Percentiles rank a stretch among this genome's conserved stretches.
These are phyloP conservation scores for Cryptococcus maquisensis DNA, from an alignment of 1,284 basidiomycete species.

Conservation along the genomic window DNA sequence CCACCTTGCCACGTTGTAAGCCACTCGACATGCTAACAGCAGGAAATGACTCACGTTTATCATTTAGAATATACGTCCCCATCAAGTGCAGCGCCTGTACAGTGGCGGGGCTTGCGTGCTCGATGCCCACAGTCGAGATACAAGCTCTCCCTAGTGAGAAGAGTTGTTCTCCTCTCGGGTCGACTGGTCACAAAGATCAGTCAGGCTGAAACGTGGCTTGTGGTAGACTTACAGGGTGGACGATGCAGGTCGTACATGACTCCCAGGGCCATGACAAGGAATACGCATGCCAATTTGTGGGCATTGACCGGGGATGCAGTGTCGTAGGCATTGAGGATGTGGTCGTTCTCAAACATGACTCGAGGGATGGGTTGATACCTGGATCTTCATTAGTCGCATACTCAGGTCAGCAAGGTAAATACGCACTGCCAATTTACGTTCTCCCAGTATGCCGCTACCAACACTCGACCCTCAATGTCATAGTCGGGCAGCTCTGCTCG, in stretches of 20 bases:
- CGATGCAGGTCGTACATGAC: conserved; percentile 43
- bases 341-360: conserved; percentile 42
- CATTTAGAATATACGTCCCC: conserved; percentile 46
- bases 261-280: conserved; percentile 46
- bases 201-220: neutral
- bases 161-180: conserved; percentile 35
- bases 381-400: neutral
- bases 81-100: conserved; percentile 44
- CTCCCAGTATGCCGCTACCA: conserved; percentile 44
- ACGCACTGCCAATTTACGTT: conserved; percentile 50
- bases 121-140: conserved; percentile 35
- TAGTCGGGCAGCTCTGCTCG: conserved; percentile 38
- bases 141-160: conserved; percentile 42
- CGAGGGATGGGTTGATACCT: conserved; percentile 41
- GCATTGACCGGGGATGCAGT: conserved; percentile 27
- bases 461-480: conserved; percentile 31
- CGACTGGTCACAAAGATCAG: conserved; percentile 19
- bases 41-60: conserved; percentile 24
- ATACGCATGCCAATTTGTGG: conserved; percentile 47
- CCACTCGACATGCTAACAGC: neutral
- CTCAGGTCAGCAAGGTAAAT: neutral
- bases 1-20: conserved; percentile 15
- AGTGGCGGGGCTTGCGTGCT: conserved; percentile 42
- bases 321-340: conserved; percentile 42
- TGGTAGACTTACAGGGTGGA: conserved; percentile 33